These are phyloP conservation scores for Petasospora rhodanensis DNA, from an alignment of 1,139 yeast genomes.

Conservation along the genomic window DNA sequence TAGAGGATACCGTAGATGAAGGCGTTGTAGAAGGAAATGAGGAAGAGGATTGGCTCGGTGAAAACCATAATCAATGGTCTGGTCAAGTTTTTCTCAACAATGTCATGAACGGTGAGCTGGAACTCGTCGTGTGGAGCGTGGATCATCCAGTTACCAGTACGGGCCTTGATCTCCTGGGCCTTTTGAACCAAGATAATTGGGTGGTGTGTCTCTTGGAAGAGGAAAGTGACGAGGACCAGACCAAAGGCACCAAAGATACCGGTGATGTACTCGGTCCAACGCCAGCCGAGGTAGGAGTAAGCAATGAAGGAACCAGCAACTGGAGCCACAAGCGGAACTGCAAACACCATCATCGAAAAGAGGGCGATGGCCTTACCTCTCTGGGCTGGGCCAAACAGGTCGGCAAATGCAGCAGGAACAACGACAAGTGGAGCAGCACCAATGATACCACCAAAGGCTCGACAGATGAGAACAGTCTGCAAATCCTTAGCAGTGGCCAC, in stretches of 20 bases:
- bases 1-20: conserved; percentile 83
- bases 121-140: conserved; percentile 80
- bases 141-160: conserved; percentile 70
- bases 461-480: conserved; percentile 66
- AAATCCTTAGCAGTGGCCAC: conserved; percentile 69
- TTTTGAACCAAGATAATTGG: conserved; percentile 54
- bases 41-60: conserved; percentile 67
- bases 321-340: conserved; percentile 76
- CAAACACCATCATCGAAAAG: conserved; percentile 63
- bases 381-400: conserved; percentile 52
- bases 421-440: conserved; percentile 83
- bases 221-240: conserved; percentile 35
- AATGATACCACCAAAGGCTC: conserved; percentile 70
- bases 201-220: conserved; percentile 61
- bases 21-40: conserved; percentile 70
- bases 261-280: conserved; percentile 68
- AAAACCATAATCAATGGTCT: conserved; percentile 69
- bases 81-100: conserved; percentile 61
- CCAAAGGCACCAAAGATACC: conserved; percentile 55
- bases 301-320: conserved; percentile 63
- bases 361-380: conserved; percentile 71
- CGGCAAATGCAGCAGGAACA: conserved; percentile 81
- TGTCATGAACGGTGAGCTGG: conserved; percentile 55
- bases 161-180: conserved; percentile 56
- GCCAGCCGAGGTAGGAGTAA: conserved; percentile 59